Percentiles rank a stretch among this genome's conserved stretches.
Conservation (phyloP, 164 flowering plant genomes). For the Brasenia schreberi region DNA sequence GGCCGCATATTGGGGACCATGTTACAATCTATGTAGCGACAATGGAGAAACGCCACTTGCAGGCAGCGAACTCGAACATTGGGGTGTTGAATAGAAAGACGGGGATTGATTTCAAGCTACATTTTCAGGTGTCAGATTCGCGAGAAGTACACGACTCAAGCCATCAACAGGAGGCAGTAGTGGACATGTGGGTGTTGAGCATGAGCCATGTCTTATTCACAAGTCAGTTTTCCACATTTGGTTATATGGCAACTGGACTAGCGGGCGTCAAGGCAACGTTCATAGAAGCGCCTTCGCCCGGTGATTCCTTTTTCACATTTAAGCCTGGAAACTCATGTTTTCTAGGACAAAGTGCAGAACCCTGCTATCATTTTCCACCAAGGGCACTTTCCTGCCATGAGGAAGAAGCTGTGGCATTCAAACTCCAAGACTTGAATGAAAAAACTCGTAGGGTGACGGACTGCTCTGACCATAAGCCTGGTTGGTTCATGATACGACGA, state of each 20-base stretch:
- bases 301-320: too few relatives aligned
- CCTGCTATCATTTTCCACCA: neutral
- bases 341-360: neutral
- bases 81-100: neutral
- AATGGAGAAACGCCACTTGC: neutral
- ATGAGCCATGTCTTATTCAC: constrained; percentile 1
- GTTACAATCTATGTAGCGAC: neutral
- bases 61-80: neutral
- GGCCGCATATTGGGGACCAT: neutral
- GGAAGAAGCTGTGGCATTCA: neutral
- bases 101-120: too few relatives aligned
- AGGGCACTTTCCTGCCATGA: neutral
- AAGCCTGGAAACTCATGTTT: neutral
- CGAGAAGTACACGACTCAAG: neutral
- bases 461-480: too few relatives aligned
- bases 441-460: too few relatives aligned
- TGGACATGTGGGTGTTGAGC: constrained; percentile 1
- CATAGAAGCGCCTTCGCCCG: neutral
- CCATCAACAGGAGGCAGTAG: neutral
- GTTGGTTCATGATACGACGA: too few relatives aligned
- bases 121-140: neutral
- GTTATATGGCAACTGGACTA: neutral
- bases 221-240: neutral
- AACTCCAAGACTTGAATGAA: neutral
- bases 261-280: neutral